phyloP scores from a whole-genome alignment of 2,329 filamentous ascomycete genomes.

The Xylariales sp. region DNA sequence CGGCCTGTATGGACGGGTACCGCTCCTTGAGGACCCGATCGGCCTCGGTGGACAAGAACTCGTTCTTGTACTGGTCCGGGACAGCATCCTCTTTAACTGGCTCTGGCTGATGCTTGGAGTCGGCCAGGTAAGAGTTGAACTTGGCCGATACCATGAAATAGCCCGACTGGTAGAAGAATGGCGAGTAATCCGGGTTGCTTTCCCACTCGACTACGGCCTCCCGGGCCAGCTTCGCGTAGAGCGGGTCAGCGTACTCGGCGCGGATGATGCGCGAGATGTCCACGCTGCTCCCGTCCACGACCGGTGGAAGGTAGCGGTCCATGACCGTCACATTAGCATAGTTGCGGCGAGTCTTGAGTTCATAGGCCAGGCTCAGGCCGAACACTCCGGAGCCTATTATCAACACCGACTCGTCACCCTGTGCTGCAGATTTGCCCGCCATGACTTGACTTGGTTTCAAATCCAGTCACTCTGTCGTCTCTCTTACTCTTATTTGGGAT shows the following conservation, averaged over 20 bases:
- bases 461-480: too few species aligned
- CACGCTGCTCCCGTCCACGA: conserved; percentile 32
- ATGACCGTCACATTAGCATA: conserved; percentile 30
- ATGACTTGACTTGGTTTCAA: too few species aligned
- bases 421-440: too few species aligned
- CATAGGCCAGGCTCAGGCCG: conserved; percentile 22
- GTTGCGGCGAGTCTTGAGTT: conserved; percentile 18
- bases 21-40: conserved; percentile 7
- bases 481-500: too few species aligned
- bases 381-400: conserved; percentile 27
- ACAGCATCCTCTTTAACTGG: too few species aligned
- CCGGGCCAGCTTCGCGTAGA: conserved; percentile 55
- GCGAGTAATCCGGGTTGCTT: neutral
- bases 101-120: neutral
- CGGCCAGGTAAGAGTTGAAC: neutral
- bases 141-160: conserved; percentile 2
- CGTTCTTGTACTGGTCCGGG: neutral
- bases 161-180: conserved; percentile 3
- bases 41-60: conserved; percentile 1
- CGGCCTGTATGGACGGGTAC: conserved; percentile 7
- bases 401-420: conserved; percentile 17
- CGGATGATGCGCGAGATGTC: conserved; percentile 36
- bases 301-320: conserved; percentile 29
- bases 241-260: conserved; percentile 58
- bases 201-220: conserved; percentile 4